Percentiles rank a stretch among this genome's conserved stretches.
These are phyloP conservation scores for Colletotrichum lini DNA, from an alignment of 2,329 filamentous ascomycete species.

Conservation along the genomic window DNA sequence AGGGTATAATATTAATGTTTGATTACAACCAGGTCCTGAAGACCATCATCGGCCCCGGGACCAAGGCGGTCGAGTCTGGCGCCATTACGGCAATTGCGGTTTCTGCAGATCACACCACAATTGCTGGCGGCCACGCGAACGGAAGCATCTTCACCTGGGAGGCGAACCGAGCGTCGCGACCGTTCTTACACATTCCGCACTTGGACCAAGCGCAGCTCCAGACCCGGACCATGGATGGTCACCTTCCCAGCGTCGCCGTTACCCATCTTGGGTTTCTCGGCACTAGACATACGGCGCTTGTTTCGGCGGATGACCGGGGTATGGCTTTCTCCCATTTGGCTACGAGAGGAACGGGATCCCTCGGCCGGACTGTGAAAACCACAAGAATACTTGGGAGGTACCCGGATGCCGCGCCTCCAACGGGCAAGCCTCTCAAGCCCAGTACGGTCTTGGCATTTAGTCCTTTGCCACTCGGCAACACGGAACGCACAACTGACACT, in stretches of 20 bases:
- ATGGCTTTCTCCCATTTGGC: conserved; percentile 99
- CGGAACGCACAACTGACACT: conserved; percentile 87
- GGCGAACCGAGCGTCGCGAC: conserved; percentile 82
- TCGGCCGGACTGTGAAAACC: conserved; percentile 89
- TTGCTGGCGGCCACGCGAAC: conserved; percentile 90
- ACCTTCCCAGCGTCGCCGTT: conserved; percentile 82
- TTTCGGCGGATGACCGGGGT: conserved; percentile 93
- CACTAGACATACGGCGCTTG: conserved; percentile 91
- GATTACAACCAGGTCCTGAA: conserved; percentile 98
- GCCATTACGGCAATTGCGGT: conserved; percentile 89
- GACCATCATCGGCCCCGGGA: conserved; percentile 92
- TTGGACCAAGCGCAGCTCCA: conserved; percentile 77
- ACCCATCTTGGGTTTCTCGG: conserved; percentile 96
- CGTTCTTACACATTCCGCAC: conserved; percentile 89
- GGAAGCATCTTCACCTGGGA: conserved; percentile 99
- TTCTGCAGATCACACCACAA: conserved; percentile 92
- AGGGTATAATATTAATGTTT: conserved; percentile 94
- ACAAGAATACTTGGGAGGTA: conserved; percentile 93
- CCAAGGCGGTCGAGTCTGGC: conserved; percentile 94
- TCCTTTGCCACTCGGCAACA: conserved; percentile 91
- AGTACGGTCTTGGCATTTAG: conserved; percentile 96
- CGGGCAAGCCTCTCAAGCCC: conserved; percentile 82
- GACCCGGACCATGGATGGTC: conserved; percentile 82
- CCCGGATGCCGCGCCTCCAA: conserved; percentile 75
- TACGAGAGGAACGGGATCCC: conserved; percentile 87